These are phyloP conservation scores for Amoeboradix gromovi DNA, from an alignment of 371 early-diverging fungal genomes.

Conservation along the genomic window DNA sequence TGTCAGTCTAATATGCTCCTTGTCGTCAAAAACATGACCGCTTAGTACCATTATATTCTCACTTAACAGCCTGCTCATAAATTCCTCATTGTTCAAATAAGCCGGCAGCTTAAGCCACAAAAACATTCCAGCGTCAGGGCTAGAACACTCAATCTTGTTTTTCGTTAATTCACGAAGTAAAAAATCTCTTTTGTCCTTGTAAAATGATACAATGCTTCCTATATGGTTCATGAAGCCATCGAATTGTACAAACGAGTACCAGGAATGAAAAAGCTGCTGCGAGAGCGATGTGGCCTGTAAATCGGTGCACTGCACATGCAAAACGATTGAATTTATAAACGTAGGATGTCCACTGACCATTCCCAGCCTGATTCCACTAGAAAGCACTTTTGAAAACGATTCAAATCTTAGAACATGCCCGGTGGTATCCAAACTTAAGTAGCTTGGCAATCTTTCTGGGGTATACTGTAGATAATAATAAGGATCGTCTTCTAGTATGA, in stretches of 20 bases:
- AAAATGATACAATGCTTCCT: constrained; percentile 19
- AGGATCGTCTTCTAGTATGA: constrained; percentile 48
- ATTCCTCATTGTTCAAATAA: constrained; percentile 26
- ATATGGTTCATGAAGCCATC: constrained; percentile 34
- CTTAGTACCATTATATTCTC: constrained; percentile 44
- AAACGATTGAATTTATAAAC: constrained; percentile 31
- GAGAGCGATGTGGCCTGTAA: constrained; percentile 20
- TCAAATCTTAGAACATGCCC: constrained; percentile 53
- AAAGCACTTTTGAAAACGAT: constrained; percentile 43
- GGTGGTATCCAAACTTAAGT: constrained; percentile 41
- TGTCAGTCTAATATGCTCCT: constrained; percentile 10
- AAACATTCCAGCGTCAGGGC: constrained; percentile 35
- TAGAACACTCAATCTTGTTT: constrained; percentile 17
- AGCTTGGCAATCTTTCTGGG: constrained; percentile 19
- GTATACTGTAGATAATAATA: constrained; percentile 34
- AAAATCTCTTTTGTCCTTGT: constrained; percentile 26
- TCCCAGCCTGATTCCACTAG: constrained; percentile 44
- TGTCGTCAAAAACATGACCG: constrained; percentile 17
- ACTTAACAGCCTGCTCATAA: constrained; percentile 33
- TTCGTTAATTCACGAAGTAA: constrained; percentile 24
- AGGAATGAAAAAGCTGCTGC: constrained; percentile 24
- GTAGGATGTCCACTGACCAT: constrained; percentile 38
- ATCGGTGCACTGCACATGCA: constrained; percentile 22
- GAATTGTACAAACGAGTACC: no score
- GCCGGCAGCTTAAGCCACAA: constrained; percentile 37